Evolutionary conservation across 306 rosid species (phyloP), one percentile per base, ranked within the genome.

Genomic region (Citrullus mucosospermus): DNA sequence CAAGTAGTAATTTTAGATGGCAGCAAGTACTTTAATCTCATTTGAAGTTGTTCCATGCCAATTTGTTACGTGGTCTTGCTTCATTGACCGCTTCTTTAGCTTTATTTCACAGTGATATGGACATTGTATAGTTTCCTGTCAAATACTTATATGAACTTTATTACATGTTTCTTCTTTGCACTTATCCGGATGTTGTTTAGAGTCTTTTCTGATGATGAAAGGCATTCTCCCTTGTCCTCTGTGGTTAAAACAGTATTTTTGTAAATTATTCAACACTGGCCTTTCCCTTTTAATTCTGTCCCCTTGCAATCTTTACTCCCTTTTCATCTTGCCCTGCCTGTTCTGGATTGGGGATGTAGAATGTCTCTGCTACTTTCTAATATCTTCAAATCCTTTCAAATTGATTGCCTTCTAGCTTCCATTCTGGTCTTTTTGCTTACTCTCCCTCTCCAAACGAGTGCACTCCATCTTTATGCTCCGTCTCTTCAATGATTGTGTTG

Each of bases 381-480:
- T 43, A 60, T 46, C 50, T 78, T 78, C 67, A 34, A 20, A 16
- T 30, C 28, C 66, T 56, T 32, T 63, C 41, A 76, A 46, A 13
- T 81, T 73, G 78, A 74, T 75, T 82, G 58, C 65, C 67, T 59
- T 14, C 75, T 89, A 95, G 98, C 84, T 92, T 82, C 97, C 98
- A 0, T 91, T 90, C 91, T 88, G 98, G 97, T 91, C 96, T 51
- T 82, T 92, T 72, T 67, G 85, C 83, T 87, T 94, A 70, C 96
- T 94, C 80, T 90, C 93, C 86, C 83, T 95, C 38, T 92, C 97
- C n/a, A 95, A 95, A 83, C 89, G 98, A 76, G 81, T 89, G 85
- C 97, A 95, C 83, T 92, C 98, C 66, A 95, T 95, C 65, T 95
- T 95, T 56, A 82, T 89, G 82, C 98, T 95, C 17, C 97, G 98